Percentiles rank a stretch among this genome's conserved stretches.
Conservation (phyloP, 768 basidiomycete genomes). For the Pleurotus salmoneostramineus region DNA sequence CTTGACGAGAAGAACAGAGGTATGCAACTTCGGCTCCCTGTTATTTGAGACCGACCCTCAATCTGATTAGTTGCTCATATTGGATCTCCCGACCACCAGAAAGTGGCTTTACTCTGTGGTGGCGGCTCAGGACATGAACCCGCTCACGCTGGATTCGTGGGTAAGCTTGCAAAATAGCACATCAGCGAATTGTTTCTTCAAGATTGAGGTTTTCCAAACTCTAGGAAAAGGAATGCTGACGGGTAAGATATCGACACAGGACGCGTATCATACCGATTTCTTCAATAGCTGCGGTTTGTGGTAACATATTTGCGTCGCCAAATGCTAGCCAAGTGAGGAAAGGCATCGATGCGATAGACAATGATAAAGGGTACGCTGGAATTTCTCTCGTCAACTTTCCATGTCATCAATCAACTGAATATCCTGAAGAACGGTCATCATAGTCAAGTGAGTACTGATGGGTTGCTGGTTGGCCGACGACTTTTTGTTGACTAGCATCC, state of each 20-base stretch:
- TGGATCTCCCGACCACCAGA: slow-evolving; percentile 49
- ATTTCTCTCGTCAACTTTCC: neutral
- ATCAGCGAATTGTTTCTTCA: too few species aligned
- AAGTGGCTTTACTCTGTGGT: slow-evolving; percentile 78
- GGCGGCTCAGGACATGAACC: slow-evolving; percentile 93
- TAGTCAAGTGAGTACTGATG: slow-evolving; percentile 60
- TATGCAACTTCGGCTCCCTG: slow-evolving; percentile 21
- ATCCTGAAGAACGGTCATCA: slow-evolving; percentile 61
- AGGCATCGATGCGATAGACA: slow-evolving; percentile 74
- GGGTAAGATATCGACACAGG: slow-evolving; percentile 31
- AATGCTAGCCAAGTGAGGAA: slow-evolving; percentile 80
- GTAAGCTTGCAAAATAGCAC: slow-evolving; percentile 29
- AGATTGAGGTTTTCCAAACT: too few species aligned
- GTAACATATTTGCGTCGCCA: slow-evolving; percentile 88
- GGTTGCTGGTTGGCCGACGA: neutral
- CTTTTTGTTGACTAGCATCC: slow-evolving; percentile 6
- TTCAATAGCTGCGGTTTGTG: slow-evolving; percentile 69
- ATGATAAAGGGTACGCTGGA: slow-evolving; percentile 67
- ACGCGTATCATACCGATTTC: neutral
- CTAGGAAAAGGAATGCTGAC: slow-evolving; percentile 75
- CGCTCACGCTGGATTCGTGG: slow-evolving; percentile 87
- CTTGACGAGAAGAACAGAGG: slow-evolving; percentile 74
- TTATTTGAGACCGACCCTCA: neutral
- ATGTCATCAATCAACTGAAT: neutral
- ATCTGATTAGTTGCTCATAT: slow-evolving; percentile 56